A percentile compares a stretch with the other conserved stretches of the same genome.
Conservation (phyloP, 73 alveolate genomes). For the Breviolum minutum region DNA sequence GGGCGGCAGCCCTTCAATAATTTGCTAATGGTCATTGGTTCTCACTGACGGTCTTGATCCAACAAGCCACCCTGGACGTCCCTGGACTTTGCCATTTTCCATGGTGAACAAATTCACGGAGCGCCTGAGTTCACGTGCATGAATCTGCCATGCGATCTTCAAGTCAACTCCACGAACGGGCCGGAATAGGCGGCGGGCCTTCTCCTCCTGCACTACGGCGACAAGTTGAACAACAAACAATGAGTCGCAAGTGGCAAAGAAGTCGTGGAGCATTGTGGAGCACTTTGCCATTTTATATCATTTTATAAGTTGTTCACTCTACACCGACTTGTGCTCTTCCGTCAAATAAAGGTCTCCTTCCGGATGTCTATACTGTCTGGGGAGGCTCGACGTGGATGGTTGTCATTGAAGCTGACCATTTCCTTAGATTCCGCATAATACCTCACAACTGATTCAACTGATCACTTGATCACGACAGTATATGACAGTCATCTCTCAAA, state of each 20-base stretch:
- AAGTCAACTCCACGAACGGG: conserved; percentile 70
- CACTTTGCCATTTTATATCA: background rate
- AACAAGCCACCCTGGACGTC: background rate
- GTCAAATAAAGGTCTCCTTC: background rate
- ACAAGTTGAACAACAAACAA: background rate
- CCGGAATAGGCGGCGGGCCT: conserved; percentile 44
- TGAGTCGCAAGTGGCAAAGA: background rate
- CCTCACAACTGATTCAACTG: no score
- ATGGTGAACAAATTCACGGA: background rate
- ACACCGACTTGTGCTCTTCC: background rate
- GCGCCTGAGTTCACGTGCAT: conserved; percentile 56
- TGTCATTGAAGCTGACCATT: conserved; percentile 45
- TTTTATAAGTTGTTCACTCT: background rate
- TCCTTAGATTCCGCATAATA: background rate
- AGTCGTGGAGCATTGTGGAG: background rate
- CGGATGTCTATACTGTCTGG: background rate
- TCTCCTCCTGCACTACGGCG: conserved; percentile 4
- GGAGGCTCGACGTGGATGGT: conserved; percentile 1
- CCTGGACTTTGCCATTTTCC: background rate
- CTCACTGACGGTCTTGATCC: background rate
- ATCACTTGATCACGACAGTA: no score
- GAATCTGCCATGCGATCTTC: conserved; percentile 93
- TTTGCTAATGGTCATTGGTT: background rate
- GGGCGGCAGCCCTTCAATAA: no score
- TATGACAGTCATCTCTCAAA: no score